A percentile compares a stretch with the other conserved stretches of the same genome.
Conservation (phyloP, 2,329 filamentous ascomycete genomes). For the Zymoseptoria pseudotritici region DNA sequence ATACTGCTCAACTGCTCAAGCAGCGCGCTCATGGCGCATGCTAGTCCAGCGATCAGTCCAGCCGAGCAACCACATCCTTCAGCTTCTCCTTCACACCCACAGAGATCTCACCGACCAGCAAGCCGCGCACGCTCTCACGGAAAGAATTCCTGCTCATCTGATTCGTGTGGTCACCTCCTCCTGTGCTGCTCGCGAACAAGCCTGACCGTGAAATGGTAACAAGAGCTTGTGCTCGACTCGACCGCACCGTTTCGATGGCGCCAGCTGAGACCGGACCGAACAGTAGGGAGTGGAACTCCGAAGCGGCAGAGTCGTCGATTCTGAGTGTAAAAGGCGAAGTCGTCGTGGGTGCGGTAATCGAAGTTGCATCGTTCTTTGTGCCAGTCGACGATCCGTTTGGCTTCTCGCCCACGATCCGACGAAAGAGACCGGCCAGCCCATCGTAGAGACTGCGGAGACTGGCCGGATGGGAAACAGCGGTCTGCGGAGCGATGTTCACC, state of each 20-base stretch:
- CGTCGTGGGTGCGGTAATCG: neutral
- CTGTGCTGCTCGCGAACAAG: slow-evolving; percentile 8
- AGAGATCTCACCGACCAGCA: slow-evolving; percentile 18
- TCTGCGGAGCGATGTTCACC: neutral
- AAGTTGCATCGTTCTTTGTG: slow-evolving; percentile 2
- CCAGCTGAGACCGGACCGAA: slow-evolving; percentile 18
- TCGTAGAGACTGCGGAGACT: slow-evolving; percentile 19
- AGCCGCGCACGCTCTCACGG: slow-evolving; percentile 15
- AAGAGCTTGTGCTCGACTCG: slow-evolving; percentile 24
- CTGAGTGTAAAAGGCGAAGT: neutral
- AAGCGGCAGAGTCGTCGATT: neutral
- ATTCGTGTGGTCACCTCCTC: slow-evolving; percentile 11
- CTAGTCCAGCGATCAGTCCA: neutral
- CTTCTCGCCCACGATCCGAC: neutral
- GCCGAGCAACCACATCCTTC: neutral
- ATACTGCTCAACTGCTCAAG: too few species aligned
- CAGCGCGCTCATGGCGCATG: too few species aligned
- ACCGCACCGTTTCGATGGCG: slow-evolving; percentile 23
- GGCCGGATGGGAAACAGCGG: neutral
- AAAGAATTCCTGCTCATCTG: slow-evolving; percentile 13
- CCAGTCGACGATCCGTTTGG: neutral
- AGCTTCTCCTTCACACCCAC: slow-evolving; percentile 10
- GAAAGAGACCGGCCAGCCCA: slow-evolving; percentile 13
- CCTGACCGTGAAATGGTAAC: slow-evolving; percentile 9
- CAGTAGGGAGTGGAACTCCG: slow-evolving; percentile 18